Evolutionary conservation across 768 basidiomycete species (phyloP).

Genomic region (Pleurotus cornucopiae): DNA sequence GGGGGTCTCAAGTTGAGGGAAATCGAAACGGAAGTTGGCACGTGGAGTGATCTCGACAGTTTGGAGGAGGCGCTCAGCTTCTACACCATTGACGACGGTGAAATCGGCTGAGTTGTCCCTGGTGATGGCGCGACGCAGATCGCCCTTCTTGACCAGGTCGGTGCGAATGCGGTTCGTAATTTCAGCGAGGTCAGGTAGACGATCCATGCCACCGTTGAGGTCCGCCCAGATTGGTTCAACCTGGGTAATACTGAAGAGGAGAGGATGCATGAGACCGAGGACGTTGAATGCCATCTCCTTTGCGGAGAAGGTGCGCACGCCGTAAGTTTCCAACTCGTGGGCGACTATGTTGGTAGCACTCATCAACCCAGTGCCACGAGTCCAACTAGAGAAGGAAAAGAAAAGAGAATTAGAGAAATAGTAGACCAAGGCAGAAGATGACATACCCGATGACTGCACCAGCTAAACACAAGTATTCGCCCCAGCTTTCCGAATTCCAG

Average conservation of each 20-base stretch:
- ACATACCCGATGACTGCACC: slow-evolving; percentile 96
- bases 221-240: slow-evolving; percentile 99
- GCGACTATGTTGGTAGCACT: slow-evolving; percentile 91
- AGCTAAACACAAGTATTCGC: slow-evolving; percentile 95
- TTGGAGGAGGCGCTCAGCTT: slow-evolving; percentile 90
- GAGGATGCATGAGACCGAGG: slow-evolving; percentile 97
- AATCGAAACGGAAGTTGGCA: slow-evolving; percentile 96
- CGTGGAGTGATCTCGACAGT: slow-evolving; percentile 92
- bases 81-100: slow-evolving; percentile 83
- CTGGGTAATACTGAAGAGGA: slow-evolving; percentile 98
- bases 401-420: slow-evolving; percentile 8
- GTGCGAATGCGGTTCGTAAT: slow-evolving; percentile 84
- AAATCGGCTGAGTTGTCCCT: slow-evolving; percentile 96
- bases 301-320: slow-evolving; percentile 96
- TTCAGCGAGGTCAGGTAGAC: slow-evolving; percentile 90
- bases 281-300: slow-evolving; percentile 99
- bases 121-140: slow-evolving; percentile 88
- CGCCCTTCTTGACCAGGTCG: slow-evolving; percentile 79
- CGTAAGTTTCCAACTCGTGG: slow-evolving; percentile 87
- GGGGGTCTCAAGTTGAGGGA: slow-evolving; percentile 79
- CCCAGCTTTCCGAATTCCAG: slow-evolving; percentile 98
- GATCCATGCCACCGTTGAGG: slow-evolving; percentile 97
- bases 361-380: slow-evolving; percentile 97
- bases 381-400: slow-evolving; percentile 61
- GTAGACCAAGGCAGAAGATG: background rate